Percentiles rank a stretch among this genome's conserved stretches.
These are phyloP conservation scores for Neurospora discreta DNA, from an alignment of 495 filamentous ascomycete species.

Conservation along the genomic window DNA sequence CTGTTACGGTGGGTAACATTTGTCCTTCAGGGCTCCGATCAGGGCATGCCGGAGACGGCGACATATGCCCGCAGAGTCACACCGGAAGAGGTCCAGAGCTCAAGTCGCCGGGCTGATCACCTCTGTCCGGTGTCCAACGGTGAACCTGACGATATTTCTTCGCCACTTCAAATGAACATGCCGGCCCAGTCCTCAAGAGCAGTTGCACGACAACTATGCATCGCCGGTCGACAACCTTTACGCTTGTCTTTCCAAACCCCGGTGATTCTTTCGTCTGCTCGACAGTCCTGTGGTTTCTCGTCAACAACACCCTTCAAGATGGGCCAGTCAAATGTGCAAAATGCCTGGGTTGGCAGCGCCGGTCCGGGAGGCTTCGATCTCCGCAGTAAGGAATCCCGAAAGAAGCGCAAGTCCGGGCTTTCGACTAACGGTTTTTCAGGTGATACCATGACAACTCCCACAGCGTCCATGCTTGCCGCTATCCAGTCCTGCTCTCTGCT, in stretches of 20 bases:
- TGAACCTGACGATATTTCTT: neutral
- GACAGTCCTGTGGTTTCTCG: neutral
- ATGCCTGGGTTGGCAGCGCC: conserved; percentile 29
- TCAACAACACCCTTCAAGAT: neutral
- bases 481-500: conserved; percentile 48
- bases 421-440: conserved; percentile 24
- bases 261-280: neutral
- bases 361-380: conserved; percentile 33
- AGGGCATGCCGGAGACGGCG: neutral
- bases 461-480: conserved; percentile 62
- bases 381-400: conserved; percentile 23
- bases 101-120: neutral
- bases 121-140: neutral
- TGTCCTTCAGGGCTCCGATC: neutral
- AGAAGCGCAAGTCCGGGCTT: neutral
- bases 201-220: neutral
- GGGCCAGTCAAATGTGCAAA: neutral
- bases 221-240: neutral
- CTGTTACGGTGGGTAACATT: neutral
- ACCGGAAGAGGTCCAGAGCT: neutral
- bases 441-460: conserved; percentile 84
- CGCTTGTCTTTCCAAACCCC: neutral
- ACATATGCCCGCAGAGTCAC: neutral
- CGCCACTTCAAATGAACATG: neutral
- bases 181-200: neutral